These are phyloP conservation scores for Parietaria judaica DNA, from an alignment of 306 rosid genomes.

Conservation along the genomic window DNA sequence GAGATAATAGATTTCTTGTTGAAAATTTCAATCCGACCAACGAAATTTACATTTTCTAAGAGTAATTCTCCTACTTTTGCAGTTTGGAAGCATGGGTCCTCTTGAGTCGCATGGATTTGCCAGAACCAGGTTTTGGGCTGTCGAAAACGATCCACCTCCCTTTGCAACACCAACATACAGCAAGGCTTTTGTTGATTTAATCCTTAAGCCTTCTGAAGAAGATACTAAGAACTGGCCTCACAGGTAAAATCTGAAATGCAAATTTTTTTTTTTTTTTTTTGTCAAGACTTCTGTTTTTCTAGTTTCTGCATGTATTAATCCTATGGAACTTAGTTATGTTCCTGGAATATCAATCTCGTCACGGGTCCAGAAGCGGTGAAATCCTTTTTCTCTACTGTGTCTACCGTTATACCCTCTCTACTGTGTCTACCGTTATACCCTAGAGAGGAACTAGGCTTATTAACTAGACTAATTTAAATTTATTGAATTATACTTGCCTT, in stretches of 20 bases:
- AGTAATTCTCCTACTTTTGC: conserved; percentile 19
- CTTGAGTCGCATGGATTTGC: conserved; percentile 87
- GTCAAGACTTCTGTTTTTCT: neutral
- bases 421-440: no score
- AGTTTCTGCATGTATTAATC: neutral
- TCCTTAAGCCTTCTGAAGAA: conserved; percentile 73
- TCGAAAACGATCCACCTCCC: conserved; percentile 64
- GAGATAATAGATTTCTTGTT: conserved; percentile 22
- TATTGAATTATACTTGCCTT: no score
- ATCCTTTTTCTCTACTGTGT: neutral
- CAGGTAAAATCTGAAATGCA: conserved; percentile 31
- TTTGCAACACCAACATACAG: conserved; percentile 48
- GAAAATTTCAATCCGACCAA: neutral
- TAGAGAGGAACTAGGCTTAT: no score
- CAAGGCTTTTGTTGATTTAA: conserved; percentile 72
- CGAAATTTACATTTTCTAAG: no score
- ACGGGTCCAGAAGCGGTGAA: neutral
- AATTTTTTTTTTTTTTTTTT: no score
- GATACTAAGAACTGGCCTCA: conserved; percentile 84
- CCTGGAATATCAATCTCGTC: neutral
- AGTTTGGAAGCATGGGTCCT: conserved; percentile 62
- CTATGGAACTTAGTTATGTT: neutral
- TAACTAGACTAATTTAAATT: no score
- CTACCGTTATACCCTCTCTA: no score
- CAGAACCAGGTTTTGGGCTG: conserved; percentile 62